A percentile compares a stretch with the other conserved stretches of the same genome.
These are phyloP conservation scores for Xylariaceae sp. DNA, from an alignment of 2,329 filamentous ascomycete species.

Conservation along the genomic window DNA sequence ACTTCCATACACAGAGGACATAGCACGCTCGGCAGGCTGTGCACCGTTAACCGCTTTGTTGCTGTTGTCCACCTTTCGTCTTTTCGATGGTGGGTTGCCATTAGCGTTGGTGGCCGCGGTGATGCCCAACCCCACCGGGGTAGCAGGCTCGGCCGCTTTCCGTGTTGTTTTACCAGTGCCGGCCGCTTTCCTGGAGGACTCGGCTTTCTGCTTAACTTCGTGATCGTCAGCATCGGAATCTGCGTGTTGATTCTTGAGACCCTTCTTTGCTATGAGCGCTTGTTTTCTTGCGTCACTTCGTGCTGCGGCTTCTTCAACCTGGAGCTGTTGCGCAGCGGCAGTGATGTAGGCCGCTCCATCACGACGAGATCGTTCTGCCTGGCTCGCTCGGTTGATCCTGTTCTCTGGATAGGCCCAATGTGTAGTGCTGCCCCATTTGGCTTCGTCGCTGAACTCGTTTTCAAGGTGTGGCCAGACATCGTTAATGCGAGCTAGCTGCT, in stretches of 20 bases:
- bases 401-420: slow-evolving; percentile 96
- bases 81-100: slow-evolving; percentile 57
- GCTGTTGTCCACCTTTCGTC: slow-evolving; percentile 77
- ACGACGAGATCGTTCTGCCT: slow-evolving; percentile 68
- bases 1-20: slow-evolving; percentile 52
- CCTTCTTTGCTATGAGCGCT: slow-evolving; percentile 70
- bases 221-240: slow-evolving; percentile 78
- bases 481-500: slow-evolving; percentile 78
- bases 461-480: slow-evolving; percentile 83
- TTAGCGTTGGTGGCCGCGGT: slow-evolving; percentile 49
- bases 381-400: slow-evolving; percentile 58
- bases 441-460: slow-evolving; percentile 87
- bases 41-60: slow-evolving; percentile 54
- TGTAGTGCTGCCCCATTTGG: slow-evolving; percentile 81
- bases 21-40: slow-evolving; percentile 60
- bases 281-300: slow-evolving; percentile 82
- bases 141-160: slow-evolving; percentile 51
- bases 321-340: slow-evolving; percentile 65
- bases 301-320: slow-evolving; percentile 66
- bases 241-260: slow-evolving; percentile 60
- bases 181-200: slow-evolving; percentile 56
- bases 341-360: slow-evolving; percentile 75
- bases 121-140: slow-evolving; percentile 60
- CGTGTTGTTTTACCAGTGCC: slow-evolving; percentile 55
- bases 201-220: slow-evolving; percentile 44